Evolutionary conservation across 352 stramenopile genomes (phyloP), one percentile per base, ranked within the genome.

Genomic region (Albugo laibachii): DNA sequence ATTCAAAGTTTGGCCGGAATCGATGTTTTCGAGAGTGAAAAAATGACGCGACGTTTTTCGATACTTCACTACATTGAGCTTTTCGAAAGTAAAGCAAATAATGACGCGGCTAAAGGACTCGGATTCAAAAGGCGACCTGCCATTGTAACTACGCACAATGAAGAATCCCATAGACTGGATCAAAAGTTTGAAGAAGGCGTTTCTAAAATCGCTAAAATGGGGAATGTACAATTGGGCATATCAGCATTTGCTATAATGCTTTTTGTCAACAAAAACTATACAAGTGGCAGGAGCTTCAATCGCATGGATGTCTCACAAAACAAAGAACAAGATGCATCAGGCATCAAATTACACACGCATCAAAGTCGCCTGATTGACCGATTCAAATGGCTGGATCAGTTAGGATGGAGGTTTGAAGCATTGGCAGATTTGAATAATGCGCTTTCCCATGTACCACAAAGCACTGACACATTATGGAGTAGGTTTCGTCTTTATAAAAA

Each of bases 271-370:
- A 62, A 73, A 41, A 47, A 44, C 1, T 80, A 80, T 24, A 47
- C 76, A 12, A 57, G 63, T 14, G 63, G 59, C 0, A 64, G 65
- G 0, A 80, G 76, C 47, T 67, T 76, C 47, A 62, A 63, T 0
- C 76, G 65, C 16, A 45, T 72, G 10, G 69, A 81, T 41, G 56
- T 81, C 2, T 58, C 70, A 39, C 70, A 69, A 20, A 78, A 64
- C 53, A 71, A 70, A n/a, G 68, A 80, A 36, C 47, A 65, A 21
- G 61, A 76, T 0, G 53, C 59, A 10, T 58, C 69, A 46, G 68
- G 78, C 27, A 66, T 76, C 45, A 78, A 76, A 47, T 47, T 75
- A 1, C 64, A 57, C 19, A 65, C 62, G 24, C 71, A 31, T 31
- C 24, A 31, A 3, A 31, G 8, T 31, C 48, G 56, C 12, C 52